Conservation (phyloP, 2,329 filamentous ascomycete species). For the Proliferodiscus dingleyae region DNA sequence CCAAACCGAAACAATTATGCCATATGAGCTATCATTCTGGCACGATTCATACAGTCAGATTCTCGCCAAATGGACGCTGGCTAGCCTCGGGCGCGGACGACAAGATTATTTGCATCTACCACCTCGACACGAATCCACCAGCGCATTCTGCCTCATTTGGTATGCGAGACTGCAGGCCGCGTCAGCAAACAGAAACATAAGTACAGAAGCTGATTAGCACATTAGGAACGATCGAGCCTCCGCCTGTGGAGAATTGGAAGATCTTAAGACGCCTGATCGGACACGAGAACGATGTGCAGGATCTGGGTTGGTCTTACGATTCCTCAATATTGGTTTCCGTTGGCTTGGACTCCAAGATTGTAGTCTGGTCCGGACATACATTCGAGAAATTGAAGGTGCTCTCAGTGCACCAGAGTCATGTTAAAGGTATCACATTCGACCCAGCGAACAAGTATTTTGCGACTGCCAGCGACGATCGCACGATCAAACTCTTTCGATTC, state of each 20-base stretch:
- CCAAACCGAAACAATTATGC: conserved; percentile 84
- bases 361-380: conserved; percentile 96
- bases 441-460: conserved; percentile 99
- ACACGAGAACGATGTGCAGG: conserved; percentile 98
- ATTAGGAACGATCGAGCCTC: conserved; percentile 73
- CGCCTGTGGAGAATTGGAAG: conserved; percentile 96
- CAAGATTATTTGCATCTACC: conserved; percentile 97
- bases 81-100: conserved; percentile 96
- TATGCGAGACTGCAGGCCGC: conserved; percentile 36
- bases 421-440: conserved; percentile 98
- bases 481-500: conserved; percentile 95
- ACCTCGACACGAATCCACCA: conserved; percentile 72
- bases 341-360: conserved; percentile 93
- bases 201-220: conserved; percentile 9
- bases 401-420: conserved; percentile 89
- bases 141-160: conserved; percentile 75
- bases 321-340: conserved; percentile 95
- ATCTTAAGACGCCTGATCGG: conserved; percentile 89
- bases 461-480: conserved; percentile 92
- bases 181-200: conserved; percentile 15
- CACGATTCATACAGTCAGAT: conserved; percentile 94
- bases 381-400: conserved; percentile 97
- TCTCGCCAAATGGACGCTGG: conserved; percentile 92
- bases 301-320: conserved; percentile 94
- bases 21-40: conserved; percentile 98